Evolutionary conservation across 331 rosid genomes (phyloP).

Genomic region (Pyrus hybrid): DNA sequence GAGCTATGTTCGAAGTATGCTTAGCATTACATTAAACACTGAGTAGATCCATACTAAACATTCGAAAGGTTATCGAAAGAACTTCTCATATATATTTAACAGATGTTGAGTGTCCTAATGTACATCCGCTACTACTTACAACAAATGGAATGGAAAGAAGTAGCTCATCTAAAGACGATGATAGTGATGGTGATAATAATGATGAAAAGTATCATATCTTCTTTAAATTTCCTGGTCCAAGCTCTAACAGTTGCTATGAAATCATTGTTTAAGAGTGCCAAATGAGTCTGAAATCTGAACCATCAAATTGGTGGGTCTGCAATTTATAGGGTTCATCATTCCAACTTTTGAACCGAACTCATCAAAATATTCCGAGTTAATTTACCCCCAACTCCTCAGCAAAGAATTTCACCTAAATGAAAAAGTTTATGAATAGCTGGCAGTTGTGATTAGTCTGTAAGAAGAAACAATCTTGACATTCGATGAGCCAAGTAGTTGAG

Average conservation of each 20-base stretch:
- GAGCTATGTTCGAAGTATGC: no score
- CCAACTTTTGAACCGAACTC: background rate
- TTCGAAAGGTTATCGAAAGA: no score
- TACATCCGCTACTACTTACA: background rate
- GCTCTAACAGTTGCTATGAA: background rate
- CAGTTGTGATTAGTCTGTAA: no score
- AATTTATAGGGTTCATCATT: background rate
- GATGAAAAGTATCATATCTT: background rate
- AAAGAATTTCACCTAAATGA: background rate
- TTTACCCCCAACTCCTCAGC: background rate
- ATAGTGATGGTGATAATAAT: background rate
- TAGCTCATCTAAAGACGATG: background rate
- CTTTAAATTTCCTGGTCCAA: background rate
- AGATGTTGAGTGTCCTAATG: no score
- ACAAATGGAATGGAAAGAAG: no score
- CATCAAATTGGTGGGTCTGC: conserved; percentile 10
- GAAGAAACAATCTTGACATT: no score
- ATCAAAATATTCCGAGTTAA: background rate
- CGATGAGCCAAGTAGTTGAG: no score
- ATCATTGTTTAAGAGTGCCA: background rate
- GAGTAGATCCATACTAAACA: no score
- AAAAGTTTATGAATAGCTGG: background rate
- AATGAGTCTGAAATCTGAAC: conserved; percentile 13
- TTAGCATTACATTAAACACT: no score
- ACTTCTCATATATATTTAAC: no score